Base-by-base conservation (phyloP, 441 rosid genomes). In the Pelargonium citronellum region DNA sequence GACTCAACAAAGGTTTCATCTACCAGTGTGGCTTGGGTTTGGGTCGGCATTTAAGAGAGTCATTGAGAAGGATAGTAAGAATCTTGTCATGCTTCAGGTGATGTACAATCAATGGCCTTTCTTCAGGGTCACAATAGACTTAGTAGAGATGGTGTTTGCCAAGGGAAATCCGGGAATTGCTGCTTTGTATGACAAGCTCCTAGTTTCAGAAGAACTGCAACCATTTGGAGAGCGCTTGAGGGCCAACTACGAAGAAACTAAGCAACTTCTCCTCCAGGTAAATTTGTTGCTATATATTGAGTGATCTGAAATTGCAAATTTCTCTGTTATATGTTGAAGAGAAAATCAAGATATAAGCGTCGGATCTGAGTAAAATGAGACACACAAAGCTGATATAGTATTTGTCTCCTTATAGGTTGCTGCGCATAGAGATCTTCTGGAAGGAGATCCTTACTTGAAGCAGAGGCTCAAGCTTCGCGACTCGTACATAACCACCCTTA, bases 101-200 rank as follows among this genome's bases (percentile, higher is more conserved):
- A 95, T 95, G 97, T 95, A 85, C 87, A 87, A 77, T 67, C 82
- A 79, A 13, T 87, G 91, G 91, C 91, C 91, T 13, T 87, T 85
- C 81, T 87, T 85, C 76, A 79, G 89, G 68, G 89, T 87, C 74
- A 83, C 89, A 46, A 82, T 87, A 5, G 92, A 82, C 77, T 87
- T 43, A 71, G 88, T 95, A 30, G 99, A 95, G 80, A 95, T 95
- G 99, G 97, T 95, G 77, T 95, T 95, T 6, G 97, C 99, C 62
- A 95, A 95, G 82, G 99, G 97, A 63, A 92, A 90, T 72, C 97
- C 94, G 0, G 89, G 89, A 12, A 95, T 95, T 0, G 96, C 96
- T 9, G 89, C 94, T 69, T 71, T 89, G 84, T 87, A 78, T 41
- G 97, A 91, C 58, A 85, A 85, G 68, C 97, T 91, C 66, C 99